Evolutionary conservation across 108 stramenopile species (phyloP), one percentile per base, ranked within the genome.

Genomic region (Cyclotella choctawhatcheeana): DNA sequence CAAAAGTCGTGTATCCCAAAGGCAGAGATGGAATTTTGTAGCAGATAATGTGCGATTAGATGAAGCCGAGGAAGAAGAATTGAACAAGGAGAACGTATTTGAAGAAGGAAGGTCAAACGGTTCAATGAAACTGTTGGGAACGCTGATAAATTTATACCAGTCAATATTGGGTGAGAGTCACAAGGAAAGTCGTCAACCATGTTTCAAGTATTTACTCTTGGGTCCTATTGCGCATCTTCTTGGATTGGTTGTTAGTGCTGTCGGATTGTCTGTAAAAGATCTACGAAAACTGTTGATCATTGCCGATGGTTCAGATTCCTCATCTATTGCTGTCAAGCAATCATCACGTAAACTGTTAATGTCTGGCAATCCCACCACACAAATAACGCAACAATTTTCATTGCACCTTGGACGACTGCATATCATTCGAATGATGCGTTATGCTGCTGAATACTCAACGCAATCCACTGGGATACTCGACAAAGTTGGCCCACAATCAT

Each of bases 381-480:
- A 60, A 64, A 24, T 18, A 24, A 44, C 30, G 59, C 27, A 32
- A 52, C 44, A 30, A 30, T 14, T 58, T 18, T 40, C 44, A 63
- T 8, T 76, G 27, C 50, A 58, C 53, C 22, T 74, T 20, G 58
- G 83, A n/a, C 70, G 81, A 12, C 47, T 85, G 17, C 79, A 75
- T 22, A 67, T 89, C 33, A 45, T 87, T 25, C 85, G 87, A 7
- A 78, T 86, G 13, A 50, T 89, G 7, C 69, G 69, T 20, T 74
- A 84, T 37, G 85, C 88, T 21, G 82, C 88, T 21, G 77, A 84
- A 26, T 86, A 82, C 26, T 75, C 83, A 0, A 81, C 84, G n/a
- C 79, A 79, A 29, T 79, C 84, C 0, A 69, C 71, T 22, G 60
- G 73, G 4, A 47, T 81, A 12, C 27, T 81, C n/a, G 86, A 85